Evolutionary conservation across 208 protist genomes (phyloP).

Genomic region (Leishmania gerbilli): DNA sequence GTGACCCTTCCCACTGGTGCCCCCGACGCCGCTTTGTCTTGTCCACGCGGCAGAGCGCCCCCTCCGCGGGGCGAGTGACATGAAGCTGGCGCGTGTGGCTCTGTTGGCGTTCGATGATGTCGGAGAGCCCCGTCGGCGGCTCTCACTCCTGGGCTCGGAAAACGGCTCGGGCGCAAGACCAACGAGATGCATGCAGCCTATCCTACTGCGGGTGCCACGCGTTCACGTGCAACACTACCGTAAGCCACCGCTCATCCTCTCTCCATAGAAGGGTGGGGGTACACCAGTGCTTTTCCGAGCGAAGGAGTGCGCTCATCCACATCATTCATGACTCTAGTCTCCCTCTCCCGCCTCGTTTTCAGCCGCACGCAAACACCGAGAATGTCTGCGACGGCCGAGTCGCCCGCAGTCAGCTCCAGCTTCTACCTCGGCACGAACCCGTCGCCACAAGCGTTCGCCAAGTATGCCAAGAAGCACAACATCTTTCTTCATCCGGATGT

Average conservation of each 20-base stretch:
- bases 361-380: neutral
- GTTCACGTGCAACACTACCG: neutral
- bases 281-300: neutral
- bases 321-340: neutral
- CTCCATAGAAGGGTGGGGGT: neutral
- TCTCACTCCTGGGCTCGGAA: neutral
- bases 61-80: neutral
- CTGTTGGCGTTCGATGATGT: no score
- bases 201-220: neutral
- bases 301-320: neutral
- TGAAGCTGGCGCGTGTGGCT: neutral
- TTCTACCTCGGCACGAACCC: conserved; percentile 60
- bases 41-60: neutral
- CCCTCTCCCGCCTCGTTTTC: neutral
- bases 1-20: neutral
- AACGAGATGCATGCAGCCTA: neutral
- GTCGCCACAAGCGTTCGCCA: conserved; percentile 54
- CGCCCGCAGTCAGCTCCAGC: neutral
- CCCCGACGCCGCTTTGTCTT: no score
- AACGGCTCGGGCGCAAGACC: neutral
- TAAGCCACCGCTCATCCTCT: neutral
- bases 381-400: neutral
- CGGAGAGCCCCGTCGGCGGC: neutral
- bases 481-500: conserved; percentile 87
- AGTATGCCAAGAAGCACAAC: conserved; percentile 71